These are phyloP conservation scores for Trichophyton simii DNA, from an alignment of 2,329 filamentous ascomycete species.

Conservation along the genomic window DNA sequence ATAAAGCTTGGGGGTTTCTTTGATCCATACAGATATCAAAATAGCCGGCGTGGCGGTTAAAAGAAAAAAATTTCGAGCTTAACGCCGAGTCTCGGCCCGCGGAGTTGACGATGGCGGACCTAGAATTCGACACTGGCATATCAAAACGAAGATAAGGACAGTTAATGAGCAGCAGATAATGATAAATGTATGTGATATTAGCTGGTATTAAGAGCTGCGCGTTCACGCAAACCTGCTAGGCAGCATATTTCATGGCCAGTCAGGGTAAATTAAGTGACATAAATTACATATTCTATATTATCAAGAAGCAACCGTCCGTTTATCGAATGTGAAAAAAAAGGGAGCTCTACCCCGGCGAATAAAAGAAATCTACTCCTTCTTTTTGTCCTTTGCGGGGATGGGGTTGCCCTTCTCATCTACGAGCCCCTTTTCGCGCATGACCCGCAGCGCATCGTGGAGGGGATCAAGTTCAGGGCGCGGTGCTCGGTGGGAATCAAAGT, in stretches of 20 bases:
- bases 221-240: not conserved
- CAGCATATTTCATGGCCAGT: not conserved
- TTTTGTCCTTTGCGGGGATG: conserved; percentile 2
- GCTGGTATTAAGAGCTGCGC: not conserved
- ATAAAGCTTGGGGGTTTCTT: not conserved
- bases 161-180: not conserved
- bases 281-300: not conserved
- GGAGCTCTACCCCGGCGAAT: not conserved
- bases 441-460: conserved; percentile 6
- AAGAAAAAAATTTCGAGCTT: not conserved
- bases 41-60: not conserved
- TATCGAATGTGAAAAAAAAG: not conserved
- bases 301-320: not conserved
- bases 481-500: conserved; percentile 5
- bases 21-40: not conserved
- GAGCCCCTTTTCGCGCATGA: conserved; percentile 8
- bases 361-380: not conserved
- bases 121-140: not conserved
- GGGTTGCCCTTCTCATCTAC: conserved; percentile 4
- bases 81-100: not conserved
- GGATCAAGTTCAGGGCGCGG: conserved; percentile 5
- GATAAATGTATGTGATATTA: not conserved
- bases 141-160: not conserved
- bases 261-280: not conserved
- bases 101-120: not conserved